A percentile compares a stretch with the other conserved stretches of the same genome.
These are phyloP conservation scores for Clarireedia paspali DNA, from an alignment of 2,329 filamentous ascomycete species.

Conservation along the genomic window DNA sequence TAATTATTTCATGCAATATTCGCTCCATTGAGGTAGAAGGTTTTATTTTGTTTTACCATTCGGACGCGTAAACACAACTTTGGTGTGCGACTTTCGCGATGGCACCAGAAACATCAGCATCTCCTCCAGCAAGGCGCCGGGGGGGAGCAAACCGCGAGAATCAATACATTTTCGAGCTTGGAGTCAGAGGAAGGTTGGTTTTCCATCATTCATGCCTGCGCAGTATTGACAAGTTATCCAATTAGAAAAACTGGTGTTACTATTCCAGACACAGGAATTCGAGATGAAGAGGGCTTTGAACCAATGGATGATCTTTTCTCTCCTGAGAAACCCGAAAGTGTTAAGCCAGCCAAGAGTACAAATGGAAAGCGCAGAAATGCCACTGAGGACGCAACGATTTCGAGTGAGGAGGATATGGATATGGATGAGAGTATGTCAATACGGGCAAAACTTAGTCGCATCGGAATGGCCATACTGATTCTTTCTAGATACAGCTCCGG, in stretches of 20 bases:
- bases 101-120: conserved; percentile 8
- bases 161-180: conserved; percentile 43
- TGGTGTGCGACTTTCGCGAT: background rate
- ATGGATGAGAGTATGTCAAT: conserved; percentile 48
- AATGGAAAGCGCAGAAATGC: conserved; percentile 16
- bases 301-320: conserved; percentile 83
- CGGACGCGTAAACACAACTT: background rate
- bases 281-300: conserved; percentile 90
- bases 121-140: conserved; percentile 21
- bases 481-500: conserved; percentile 39
- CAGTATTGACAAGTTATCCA: conserved; percentile 11
- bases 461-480: conserved; percentile 11
- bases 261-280: conserved; percentile 66
- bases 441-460: background rate
- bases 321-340: conserved; percentile 48
- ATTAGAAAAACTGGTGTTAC: conserved; percentile 82
- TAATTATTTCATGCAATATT: no score
- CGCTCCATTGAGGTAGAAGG: background rate
- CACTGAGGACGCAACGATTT: conserved; percentile 35
- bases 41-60: background rate
- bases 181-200: conserved; percentile 41
- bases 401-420: conserved; percentile 53
- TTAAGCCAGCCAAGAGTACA: conserved; percentile 2
- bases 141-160: conserved; percentile 27
- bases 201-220: no score